phyloP scores from a whole-genome alignment of 106 monocot species.

The Phalaenopsis equestris region DNA sequence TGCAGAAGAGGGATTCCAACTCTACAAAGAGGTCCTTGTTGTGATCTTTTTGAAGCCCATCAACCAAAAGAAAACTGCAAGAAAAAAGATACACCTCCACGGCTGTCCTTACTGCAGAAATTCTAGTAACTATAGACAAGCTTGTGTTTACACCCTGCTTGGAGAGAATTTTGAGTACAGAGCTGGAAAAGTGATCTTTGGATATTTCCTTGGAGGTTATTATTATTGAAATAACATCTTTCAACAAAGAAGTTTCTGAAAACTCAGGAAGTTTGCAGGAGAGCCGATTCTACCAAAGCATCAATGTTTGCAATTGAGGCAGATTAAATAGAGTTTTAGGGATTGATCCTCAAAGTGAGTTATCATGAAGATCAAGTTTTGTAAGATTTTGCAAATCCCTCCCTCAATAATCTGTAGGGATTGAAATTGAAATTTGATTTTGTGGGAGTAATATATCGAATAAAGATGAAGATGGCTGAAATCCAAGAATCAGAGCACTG shows the following conservation, averaged over 20 bases:
- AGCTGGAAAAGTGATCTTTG: slow-evolving; percentile 32
- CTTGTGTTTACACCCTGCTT: too few relatives aligned
- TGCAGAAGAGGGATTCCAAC: too few relatives aligned
- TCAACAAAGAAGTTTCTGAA: slow-evolving; percentile 17
- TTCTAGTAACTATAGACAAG: too few relatives aligned
- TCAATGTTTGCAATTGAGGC: slow-evolving; percentile 30
- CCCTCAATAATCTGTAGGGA: background rate
- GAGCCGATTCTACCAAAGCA: slow-evolving; percentile 31
- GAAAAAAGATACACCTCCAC: too few relatives aligned
- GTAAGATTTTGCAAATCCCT: slow-evolving; percentile 18
- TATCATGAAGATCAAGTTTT: slow-evolving; percentile 33
- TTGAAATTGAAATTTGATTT: slow-evolving; percentile 23
- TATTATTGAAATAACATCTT: slow-evolving; percentile 31
- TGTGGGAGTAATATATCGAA: background rate
- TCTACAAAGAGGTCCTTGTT: too few relatives aligned
- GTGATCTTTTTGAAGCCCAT: too few relatives aligned
- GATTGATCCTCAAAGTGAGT: slow-evolving; percentile 39
- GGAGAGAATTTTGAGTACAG: background rate
- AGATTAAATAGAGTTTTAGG: slow-evolving; percentile 35
- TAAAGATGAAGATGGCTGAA: background rate
- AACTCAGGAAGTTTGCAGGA: slow-evolving; percentile 22
- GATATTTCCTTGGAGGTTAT: slow-evolving; percentile 39
- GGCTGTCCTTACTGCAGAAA: too few relatives aligned
- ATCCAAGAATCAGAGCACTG: slow-evolving; percentile 30
- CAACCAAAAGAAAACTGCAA: too few relatives aligned